phyloP scores from a whole-genome alignment of 2,329 filamentous ascomycete genomes.

The Colletotrichum agaves region DNA sequence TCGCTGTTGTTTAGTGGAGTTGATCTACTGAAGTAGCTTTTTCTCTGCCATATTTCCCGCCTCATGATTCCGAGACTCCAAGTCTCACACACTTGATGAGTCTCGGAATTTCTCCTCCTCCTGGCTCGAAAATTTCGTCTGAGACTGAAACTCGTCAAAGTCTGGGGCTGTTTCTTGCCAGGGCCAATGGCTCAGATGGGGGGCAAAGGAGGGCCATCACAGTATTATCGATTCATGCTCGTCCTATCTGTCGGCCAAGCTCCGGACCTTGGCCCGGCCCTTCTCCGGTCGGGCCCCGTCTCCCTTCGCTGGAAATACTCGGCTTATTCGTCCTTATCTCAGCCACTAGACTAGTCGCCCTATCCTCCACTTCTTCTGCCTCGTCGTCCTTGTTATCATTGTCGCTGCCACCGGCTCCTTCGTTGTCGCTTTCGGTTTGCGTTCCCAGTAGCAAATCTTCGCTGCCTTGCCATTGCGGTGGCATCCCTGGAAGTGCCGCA shows the following conservation, averaged over 20 bases:
- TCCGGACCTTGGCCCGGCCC: constrained; percentile 27
- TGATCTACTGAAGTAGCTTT: constrained; percentile 30
- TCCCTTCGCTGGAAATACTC: constrained; percentile 9
- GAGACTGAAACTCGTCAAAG: constrained; percentile 13
- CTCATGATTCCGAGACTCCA: neutral
- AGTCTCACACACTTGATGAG: constrained; percentile 10
- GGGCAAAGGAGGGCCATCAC: constrained; percentile 10
- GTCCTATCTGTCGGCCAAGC: constrained; percentile 37
- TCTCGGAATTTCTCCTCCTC: constrained; percentile 19
- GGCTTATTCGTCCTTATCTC: constrained; percentile 33
- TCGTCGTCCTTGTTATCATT: constrained; percentile 39
- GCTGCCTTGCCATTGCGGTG: constrained; percentile 75
- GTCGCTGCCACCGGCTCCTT: constrained; percentile 36
- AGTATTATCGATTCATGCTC: constrained; percentile 35
- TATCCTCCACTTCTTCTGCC: constrained; percentile 35
- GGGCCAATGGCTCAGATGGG: constrained; percentile 14
- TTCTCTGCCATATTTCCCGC: constrained; percentile 25
- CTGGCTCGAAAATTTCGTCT: constrained; percentile 3
- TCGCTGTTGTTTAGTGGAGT: constrained; percentile 24
- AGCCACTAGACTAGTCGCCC: constrained; percentile 37
- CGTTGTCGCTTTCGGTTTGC: constrained; percentile 48
- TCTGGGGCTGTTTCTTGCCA: constrained; percentile 2
- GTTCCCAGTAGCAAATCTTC: constrained; percentile 69
- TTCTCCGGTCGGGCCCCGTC: constrained; percentile 12
- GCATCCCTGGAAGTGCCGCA: constrained; percentile 66